Conservation (phyloP, 2,329 filamentous ascomycete genomes). For the Pyrenophora teres region DNA sequence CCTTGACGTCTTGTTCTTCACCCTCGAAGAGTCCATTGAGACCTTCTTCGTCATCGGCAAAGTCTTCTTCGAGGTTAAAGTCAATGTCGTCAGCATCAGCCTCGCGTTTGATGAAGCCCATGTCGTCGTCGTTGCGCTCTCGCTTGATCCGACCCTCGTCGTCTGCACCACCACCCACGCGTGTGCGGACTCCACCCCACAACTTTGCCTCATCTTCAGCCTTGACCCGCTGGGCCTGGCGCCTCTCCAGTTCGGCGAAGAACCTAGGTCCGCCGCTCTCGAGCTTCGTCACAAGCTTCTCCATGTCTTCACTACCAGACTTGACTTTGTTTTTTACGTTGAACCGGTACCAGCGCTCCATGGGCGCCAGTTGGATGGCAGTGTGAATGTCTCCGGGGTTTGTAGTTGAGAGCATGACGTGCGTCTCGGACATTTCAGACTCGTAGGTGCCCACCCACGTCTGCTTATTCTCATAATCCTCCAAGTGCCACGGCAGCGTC, state of each 20-base stretch:
- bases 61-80: constrained; percentile 69
- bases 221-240: constrained; percentile 58
- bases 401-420: constrained; percentile 71
- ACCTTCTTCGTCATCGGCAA: constrained; percentile 81
- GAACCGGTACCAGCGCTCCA: constrained; percentile 96
- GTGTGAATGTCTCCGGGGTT: constrained; percentile 62
- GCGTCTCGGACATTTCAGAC: constrained; percentile 78
- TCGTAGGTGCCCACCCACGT: constrained; percentile 93
- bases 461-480: constrained; percentile 95
- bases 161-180: constrained; percentile 42
- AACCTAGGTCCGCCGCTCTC: constrained; percentile 79
- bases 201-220: constrained; percentile 29
- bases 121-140: constrained; percentile 48
- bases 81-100: constrained; percentile 69
- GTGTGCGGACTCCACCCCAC: constrained; percentile 31
- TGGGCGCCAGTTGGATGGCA: constrained; percentile 78
- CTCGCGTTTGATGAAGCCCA: constrained; percentile 53
- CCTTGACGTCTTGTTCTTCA: constrained; percentile 62
- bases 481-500: constrained; percentile 92
- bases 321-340: constrained; percentile 75
- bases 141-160: constrained; percentile 44
- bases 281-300: constrained; percentile 76
- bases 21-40: constrained; percentile 50
- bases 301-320: constrained; percentile 82
- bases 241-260: constrained; percentile 56